Conservation (phyloP, 305 asterid genomes). For the Rubia tinctorum region DNA sequence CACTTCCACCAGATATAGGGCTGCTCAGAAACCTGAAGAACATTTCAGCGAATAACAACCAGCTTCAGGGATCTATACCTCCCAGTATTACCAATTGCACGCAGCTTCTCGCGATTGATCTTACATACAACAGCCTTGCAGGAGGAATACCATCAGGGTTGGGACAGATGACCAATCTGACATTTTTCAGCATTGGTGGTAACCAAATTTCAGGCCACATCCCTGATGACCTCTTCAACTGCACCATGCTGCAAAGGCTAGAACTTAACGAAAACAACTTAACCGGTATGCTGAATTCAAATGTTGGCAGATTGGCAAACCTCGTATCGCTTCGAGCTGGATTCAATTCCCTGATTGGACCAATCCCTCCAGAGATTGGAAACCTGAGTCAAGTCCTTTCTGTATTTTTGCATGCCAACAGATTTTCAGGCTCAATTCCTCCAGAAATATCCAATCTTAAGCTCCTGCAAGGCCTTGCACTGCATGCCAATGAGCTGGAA, state of each 20-base stretch:
- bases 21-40: slow-evolving; percentile 54
- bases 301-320: slow-evolving; percentile 42
- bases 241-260: slow-evolving; percentile 45
- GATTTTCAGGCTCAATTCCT: slow-evolving; percentile 64
- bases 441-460: slow-evolving; percentile 48
- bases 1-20: slow-evolving; percentile 63
- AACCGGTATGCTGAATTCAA: slow-evolving; percentile 39
- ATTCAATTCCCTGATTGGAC: slow-evolving; percentile 41
- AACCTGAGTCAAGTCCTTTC: slow-evolving; percentile 45
- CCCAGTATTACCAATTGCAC: slow-evolving; percentile 58
- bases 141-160: slow-evolving; percentile 60
- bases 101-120: slow-evolving; percentile 35
- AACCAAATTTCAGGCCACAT: slow-evolving; percentile 49
- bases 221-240: slow-evolving; percentile 63
- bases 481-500: slow-evolving; percentile 45
- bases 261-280: slow-evolving; percentile 42
- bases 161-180: slow-evolving; percentile 43
- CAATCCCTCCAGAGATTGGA: slow-evolving; percentile 63
- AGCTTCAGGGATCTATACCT: slow-evolving; percentile 56
- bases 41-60: slow-evolving; percentile 40
- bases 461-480: slow-evolving; percentile 56
- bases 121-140: slow-evolving; percentile 34
- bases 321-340: slow-evolving; percentile 38
- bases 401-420: slow-evolving; percentile 42
- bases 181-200: slow-evolving; percentile 40